Conservation (phyloP, 2,329 filamentous ascomycete genomes). For the Penicillium crustosum region DNA sequence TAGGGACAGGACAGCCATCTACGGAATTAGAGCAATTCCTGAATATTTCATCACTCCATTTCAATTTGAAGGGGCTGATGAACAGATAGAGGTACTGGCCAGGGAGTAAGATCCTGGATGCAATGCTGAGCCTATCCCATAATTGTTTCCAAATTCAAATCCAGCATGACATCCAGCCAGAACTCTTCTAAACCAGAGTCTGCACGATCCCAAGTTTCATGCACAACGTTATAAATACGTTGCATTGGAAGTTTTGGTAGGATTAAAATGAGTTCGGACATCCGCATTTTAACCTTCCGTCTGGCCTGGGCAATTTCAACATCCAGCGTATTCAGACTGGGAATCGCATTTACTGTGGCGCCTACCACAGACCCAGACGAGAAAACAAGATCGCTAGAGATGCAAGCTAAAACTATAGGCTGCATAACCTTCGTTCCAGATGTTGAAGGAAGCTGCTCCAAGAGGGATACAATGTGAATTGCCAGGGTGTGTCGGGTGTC, state of each 20-base stretch:
- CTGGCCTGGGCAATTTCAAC: slow-evolving; percentile 26
- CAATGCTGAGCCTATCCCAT: slow-evolving; percentile 17
- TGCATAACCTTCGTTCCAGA: slow-evolving; percentile 26
- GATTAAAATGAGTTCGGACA: slow-evolving; percentile 24
- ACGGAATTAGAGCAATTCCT: background rate
- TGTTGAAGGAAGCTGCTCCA: slow-evolving; percentile 23
- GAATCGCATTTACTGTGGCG: slow-evolving; percentile 17
- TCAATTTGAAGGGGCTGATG: background rate
- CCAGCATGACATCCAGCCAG: slow-evolving; percentile 27
- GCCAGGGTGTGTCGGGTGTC: slow-evolving; percentile 21
- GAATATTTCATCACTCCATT: background rate
- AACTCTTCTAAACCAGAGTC: slow-evolving; percentile 19
- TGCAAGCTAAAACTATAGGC: slow-evolving; percentile 21
- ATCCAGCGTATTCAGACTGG: slow-evolving; percentile 22
- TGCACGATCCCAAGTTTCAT: slow-evolving; percentile 23
- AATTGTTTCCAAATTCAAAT: slow-evolving; percentile 25
- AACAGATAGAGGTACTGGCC: background rate
- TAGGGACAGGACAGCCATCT: too few relatives aligned
- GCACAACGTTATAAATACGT: slow-evolving; percentile 21
- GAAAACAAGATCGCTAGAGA: slow-evolving; percentile 27
- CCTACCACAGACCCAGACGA: slow-evolving; percentile 20
- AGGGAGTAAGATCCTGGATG: background rate
- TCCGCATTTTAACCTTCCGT: slow-evolving; percentile 22
- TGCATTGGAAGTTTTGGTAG: slow-evolving; percentile 25
- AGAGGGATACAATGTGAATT: slow-evolving; percentile 23